phyloP scores from a whole-genome alignment of 352 stramenopile species.

The Phytophthora fragariae region DNA sequence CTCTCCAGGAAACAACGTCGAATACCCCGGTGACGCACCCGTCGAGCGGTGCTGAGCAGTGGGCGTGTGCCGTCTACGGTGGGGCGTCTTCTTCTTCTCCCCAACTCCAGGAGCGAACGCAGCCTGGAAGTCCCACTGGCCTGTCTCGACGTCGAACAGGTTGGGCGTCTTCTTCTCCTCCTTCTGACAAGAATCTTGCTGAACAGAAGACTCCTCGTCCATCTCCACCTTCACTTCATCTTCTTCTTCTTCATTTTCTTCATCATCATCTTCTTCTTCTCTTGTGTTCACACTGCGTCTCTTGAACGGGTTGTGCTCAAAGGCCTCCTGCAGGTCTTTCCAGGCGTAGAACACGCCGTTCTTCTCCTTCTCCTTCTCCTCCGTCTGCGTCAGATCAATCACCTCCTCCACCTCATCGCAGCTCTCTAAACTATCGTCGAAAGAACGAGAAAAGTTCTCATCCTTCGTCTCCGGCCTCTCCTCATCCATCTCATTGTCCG shows the following conservation, averaged over 20 bases:
- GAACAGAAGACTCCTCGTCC: neutral
- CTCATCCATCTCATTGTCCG: conserved; percentile 24
- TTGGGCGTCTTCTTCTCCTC: conserved; percentile 5
- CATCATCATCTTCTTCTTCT: neutral
- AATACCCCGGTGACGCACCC: conserved; percentile 20
- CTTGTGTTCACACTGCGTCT: conserved; percentile 16
- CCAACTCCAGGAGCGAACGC: conserved; percentile 23
- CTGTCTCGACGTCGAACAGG: conserved; percentile 20
- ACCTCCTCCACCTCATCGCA: neutral
- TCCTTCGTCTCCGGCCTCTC: conserved; percentile 11
- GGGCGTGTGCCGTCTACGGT: neutral
- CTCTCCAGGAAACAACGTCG: conserved; percentile 13
- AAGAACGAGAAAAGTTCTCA: conserved; percentile 1
- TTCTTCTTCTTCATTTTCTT: neutral
- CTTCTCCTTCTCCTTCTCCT: neutral
- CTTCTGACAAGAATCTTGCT: neutral
- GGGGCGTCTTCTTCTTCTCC: conserved; percentile 13
- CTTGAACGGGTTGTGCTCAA: conserved; percentile 36
- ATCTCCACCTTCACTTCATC: neutral
- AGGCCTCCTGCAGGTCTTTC: conserved; percentile 36
- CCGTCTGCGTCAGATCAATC: neutral
- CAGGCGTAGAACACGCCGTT: conserved; percentile 26
- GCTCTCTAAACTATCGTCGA: neutral
- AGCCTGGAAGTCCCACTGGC: conserved; percentile 15
- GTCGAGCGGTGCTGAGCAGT: conserved; percentile 13